Conservation (phyloP, 1,284 basidiomycete species). For the Abortiporus biennis region DNA sequence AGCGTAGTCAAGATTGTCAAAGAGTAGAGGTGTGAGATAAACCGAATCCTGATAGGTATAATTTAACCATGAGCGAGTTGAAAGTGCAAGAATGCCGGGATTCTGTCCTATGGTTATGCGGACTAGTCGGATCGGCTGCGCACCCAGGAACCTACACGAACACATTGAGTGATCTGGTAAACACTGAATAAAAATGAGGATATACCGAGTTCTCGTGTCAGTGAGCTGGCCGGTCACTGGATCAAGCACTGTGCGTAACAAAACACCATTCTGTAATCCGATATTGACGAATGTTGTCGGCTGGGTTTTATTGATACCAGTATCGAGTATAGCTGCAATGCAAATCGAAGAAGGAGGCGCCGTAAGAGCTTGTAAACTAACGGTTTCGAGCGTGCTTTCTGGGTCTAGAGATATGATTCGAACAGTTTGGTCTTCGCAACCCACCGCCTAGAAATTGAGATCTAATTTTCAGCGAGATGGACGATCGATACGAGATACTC, state of each 20-base stretch:
- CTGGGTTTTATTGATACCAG: slow-evolving; percentile 92
- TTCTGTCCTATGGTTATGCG: slow-evolving; percentile 83
- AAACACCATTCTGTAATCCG: slow-evolving; percentile 91
- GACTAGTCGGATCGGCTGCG: slow-evolving; percentile 86
- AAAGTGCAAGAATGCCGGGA: slow-evolving; percentile 90
- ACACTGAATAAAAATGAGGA: slow-evolving; percentile 3
- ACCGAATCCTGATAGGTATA: slow-evolving; percentile 95
- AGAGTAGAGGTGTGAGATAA: slow-evolving; percentile 96
- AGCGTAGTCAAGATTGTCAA: slow-evolving; percentile 92
- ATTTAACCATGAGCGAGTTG: slow-evolving; percentile 93
- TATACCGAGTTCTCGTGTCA: slow-evolving; percentile 89
- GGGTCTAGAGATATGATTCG: slow-evolving; percentile 96
- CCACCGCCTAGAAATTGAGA: slow-evolving; percentile 68
- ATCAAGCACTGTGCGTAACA: slow-evolving; percentile 94
- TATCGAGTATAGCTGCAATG: slow-evolving; percentile 96
- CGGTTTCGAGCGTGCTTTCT: slow-evolving; percentile 90
- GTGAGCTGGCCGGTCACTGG: slow-evolving; percentile 92
- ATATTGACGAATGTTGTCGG: slow-evolving; percentile 98
- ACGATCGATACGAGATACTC: slow-evolving; percentile 24
- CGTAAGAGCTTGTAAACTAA: slow-evolving; percentile 94
- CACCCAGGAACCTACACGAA: slow-evolving; percentile 79
- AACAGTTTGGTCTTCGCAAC: slow-evolving; percentile 98
- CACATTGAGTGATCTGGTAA: not conserved
- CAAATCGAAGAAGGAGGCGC: slow-evolving; percentile 94
- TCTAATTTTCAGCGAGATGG: not conserved